These are phyloP conservation scores for Lepidopterella palustris DNA, from an alignment of 495 filamentous ascomycete species.

Conservation along the genomic window DNA sequence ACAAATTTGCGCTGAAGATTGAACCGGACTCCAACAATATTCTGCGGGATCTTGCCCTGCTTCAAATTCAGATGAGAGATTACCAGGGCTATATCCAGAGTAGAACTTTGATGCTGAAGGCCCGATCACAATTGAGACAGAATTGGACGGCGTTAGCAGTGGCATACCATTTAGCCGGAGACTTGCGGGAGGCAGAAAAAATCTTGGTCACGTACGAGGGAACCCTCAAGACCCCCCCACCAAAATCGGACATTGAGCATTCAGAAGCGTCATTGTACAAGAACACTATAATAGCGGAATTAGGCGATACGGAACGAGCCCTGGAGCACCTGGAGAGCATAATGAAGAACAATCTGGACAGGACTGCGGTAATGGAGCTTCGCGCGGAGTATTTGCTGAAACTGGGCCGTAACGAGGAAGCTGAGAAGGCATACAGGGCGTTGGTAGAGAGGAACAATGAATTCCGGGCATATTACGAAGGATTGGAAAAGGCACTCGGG, in stretches of 20 bases:
- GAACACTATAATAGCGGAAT: conserved; percentile 87
- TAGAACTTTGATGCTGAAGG: conserved; percentile 74
- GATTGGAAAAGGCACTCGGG: conserved; percentile 60
- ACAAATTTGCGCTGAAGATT: conserved; percentile 85
- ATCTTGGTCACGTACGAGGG: conserved; percentile 88
- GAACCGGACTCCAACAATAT: conserved; percentile 93
- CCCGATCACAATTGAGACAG: conserved; percentile 67
- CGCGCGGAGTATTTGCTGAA: conserved; percentile 77
- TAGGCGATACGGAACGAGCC: conserved; percentile 69
- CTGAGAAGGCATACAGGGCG: conserved; percentile 68
- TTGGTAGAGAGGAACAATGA: conserved; percentile 84
- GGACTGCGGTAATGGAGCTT: conserved; percentile 82
- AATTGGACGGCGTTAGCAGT: conserved; percentile 97
- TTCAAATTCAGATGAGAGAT: conserved; percentile 96
- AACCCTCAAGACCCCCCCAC: conserved; percentile 69
- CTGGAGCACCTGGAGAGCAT: conserved; percentile 79
- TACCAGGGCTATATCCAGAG: conserved; percentile 89
- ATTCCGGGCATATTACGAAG: conserved; percentile 77
- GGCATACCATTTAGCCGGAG: conserved; percentile 81
- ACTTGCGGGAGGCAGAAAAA: conserved; percentile 79
- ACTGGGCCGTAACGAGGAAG: conserved; percentile 72
- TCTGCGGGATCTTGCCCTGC: conserved; percentile 82
- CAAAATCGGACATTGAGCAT: conserved; percentile 79
- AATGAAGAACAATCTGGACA: conserved; percentile 71
- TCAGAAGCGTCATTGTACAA: conserved; percentile 96